A percentile compares a stretch with the other conserved stretches of the same genome.
These are phyloP conservation scores for Fusarium solani-melongenae DNA, from an alignment of 2,329 filamentous ascomycete species.

Conservation along the genomic window DNA sequence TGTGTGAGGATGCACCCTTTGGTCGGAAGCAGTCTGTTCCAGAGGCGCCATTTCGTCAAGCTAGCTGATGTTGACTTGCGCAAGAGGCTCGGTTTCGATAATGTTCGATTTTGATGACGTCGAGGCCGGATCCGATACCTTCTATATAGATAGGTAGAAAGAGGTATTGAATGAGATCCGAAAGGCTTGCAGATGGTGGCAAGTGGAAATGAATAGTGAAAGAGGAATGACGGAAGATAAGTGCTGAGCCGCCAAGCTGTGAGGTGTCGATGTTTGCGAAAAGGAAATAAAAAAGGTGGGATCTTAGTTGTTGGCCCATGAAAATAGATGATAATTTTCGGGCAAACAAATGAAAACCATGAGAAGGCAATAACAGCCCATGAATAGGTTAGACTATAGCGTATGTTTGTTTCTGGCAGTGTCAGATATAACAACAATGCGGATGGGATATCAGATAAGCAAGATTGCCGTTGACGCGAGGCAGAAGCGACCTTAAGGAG, in stretches of 20 bases:
- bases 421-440: neutral
- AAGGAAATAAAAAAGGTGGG: neutral
- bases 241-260: neutral
- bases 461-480: neutral
- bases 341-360: neutral
- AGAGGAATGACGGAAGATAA: neutral
- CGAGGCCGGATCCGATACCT: neutral
- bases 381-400: neutral
- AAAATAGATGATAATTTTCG: neutral
- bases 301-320: neutral
- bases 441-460: neutral
- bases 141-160: neutral
- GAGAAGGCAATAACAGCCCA: neutral
- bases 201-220: neutral
- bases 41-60: neutral
- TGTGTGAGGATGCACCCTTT: neutral
- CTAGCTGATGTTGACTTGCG: neutral
- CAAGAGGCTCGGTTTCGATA: neutral
- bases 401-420: neutral
- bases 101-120: neutral
- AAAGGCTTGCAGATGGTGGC: neutral
- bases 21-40: neutral
- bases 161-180: neutral
- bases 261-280: neutral
- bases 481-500: neutral